phyloP scores from a whole-genome alignment of 805 yeast genomes.

The Peterozyma xylosa region DNA sequence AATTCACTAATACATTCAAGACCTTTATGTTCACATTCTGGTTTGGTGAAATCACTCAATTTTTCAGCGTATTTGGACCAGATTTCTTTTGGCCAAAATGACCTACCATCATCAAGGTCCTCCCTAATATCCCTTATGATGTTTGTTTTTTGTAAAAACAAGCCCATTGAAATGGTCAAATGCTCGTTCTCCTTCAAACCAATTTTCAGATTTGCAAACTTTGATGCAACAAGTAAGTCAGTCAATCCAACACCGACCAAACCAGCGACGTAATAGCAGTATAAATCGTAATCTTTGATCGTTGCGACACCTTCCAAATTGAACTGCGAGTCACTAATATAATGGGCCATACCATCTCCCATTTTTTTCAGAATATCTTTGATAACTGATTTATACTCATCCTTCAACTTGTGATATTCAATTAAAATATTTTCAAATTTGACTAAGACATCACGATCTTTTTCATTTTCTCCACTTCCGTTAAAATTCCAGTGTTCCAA shows the following conservation, averaged over 20 bases:
- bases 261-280: constrained; percentile 97
- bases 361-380: constrained; percentile 71
- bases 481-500: constrained; percentile 74
- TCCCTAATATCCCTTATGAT: constrained; percentile 93
- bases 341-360: constrained; percentile 99
- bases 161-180: constrained; percentile 82
- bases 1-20: constrained; percentile 74
- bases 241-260: constrained; percentile 96
- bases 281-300: constrained; percentile 73
- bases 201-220: constrained; percentile 52
- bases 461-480: constrained; percentile 69
- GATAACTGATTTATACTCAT: constrained; percentile 72
- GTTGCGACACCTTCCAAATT: constrained; percentile 76
- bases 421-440: constrained; percentile 64
- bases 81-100: constrained; percentile 93
- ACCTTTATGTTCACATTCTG: constrained; percentile 44
- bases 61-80: constrained; percentile 76
- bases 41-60: constrained; percentile 51
- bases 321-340: constrained; percentile 69
- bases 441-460: constrained; percentile 74
- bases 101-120: constrained; percentile 84
- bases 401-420: constrained; percentile 68
- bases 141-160: constrained; percentile 91
- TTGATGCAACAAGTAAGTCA: constrained; percentile 67
- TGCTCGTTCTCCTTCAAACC: constrained; percentile 37